Base-by-base conservation (phyloP, 202 grass and related monocot species). In the Setaria italica region DNA sequence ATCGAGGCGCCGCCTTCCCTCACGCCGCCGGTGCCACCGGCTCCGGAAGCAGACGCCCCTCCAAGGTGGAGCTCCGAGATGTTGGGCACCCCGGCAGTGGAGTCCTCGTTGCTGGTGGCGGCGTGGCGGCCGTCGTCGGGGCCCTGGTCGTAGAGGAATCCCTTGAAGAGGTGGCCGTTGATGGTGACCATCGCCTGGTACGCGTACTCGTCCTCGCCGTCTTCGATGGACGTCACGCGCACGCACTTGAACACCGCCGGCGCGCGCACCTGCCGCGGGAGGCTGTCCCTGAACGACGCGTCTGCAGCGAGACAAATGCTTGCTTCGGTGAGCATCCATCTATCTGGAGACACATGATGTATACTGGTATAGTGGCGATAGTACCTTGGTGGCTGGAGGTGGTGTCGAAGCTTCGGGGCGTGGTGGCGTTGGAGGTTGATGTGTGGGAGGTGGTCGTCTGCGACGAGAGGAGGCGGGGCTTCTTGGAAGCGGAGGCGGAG, bases 141-240 rank as follows among this genome's bases (percentile, higher is more conserved):
- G 34, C 97, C 97, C 79, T 99, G 97, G 78, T 99, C 94, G 86
- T 97, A 99, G 25, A 99, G 92, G 69, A 99, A 99, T n/a, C 97
- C 97, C 81, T 99, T 99, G 92, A 99, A 99, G 37, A 99, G 85
- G 60, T 97, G 97, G 3, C 97, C 97, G 48, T 95, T 95, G 67
- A 99, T 99, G 82, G 89, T 93, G 15, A 94, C 94, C 78, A 34
- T 86, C 1, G 94, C 97, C 79, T 99, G 97, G 89, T 99, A 99
- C 5, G 97, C 97, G 65, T 93, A 99, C 85, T 99, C 92, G 86
- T 97, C 94, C 64, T 99, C 90, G 21, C 97, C 94, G 78, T 99
- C 97, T 33, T 97, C 97, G 65, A 99, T 89, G 89, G 97, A 94
- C 72, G 94, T 94, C 35, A 99, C 97, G 17, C 97, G 97, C 60